phyloP scores from a whole-genome alignment of 139 green algal genomes.

The Asterochloris erici region DNA sequence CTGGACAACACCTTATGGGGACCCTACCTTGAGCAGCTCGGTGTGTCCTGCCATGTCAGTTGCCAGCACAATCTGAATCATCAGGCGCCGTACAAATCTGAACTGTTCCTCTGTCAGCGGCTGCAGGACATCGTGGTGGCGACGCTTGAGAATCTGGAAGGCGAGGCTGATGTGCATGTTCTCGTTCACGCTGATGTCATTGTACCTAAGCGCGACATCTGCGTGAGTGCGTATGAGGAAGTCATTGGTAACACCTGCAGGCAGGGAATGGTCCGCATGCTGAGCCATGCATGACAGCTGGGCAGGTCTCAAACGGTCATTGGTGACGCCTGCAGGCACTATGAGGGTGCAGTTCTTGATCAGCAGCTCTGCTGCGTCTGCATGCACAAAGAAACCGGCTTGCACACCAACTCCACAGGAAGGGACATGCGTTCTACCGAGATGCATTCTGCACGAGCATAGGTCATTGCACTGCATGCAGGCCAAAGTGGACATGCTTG shows the following conservation, averaged over 20 bases:
- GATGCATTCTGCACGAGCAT: too few species aligned
- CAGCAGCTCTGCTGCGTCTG: too few species aligned
- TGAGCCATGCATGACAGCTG: not conserved
- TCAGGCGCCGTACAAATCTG: slow-evolving; percentile 31
- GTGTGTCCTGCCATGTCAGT: slow-evolving; percentile 62
- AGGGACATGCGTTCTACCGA: too few species aligned
- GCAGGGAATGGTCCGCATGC: not conserved
- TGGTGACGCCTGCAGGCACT: too few species aligned
- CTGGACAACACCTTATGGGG: too few species aligned
- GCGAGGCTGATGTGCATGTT: slow-evolving; percentile 52
- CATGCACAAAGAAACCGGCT: too few species aligned
- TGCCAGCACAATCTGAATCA: slow-evolving; percentile 58
- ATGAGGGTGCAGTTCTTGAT: too few species aligned
- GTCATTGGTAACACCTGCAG: slow-evolving; percentile 58
- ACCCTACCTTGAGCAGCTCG: slow-evolving; percentile 22
- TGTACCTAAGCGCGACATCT: slow-evolving; percentile 53
- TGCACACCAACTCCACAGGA: too few species aligned
- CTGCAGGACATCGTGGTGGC: slow-evolving; percentile 48
- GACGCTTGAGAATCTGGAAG: slow-evolving; percentile 40
- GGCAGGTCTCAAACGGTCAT: not conserved
- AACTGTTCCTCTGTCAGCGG: slow-evolving; percentile 30
- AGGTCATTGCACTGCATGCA: too few species aligned
- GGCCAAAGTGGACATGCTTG: too few species aligned
- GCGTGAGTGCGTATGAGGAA: slow-evolving; percentile 52
- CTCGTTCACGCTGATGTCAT: slow-evolving; percentile 64